Base-by-base conservation (phyloP, 352 stramenopile species). In the Paralagenidium karlingii region DNA sequence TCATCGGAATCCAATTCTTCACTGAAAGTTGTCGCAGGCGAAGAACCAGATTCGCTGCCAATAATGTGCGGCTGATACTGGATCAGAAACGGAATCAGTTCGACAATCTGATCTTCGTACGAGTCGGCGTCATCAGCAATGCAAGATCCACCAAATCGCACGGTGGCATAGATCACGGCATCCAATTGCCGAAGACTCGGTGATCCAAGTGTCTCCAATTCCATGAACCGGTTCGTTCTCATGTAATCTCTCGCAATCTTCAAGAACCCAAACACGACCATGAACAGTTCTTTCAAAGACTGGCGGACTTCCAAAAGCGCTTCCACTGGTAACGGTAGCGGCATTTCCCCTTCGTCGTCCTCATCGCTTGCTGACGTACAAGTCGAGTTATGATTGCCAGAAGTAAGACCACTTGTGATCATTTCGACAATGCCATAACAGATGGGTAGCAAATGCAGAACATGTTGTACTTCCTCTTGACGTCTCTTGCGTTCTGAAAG, bases 61-160 rank as follows among this genome's bases (percentile, higher is more conserved):
- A 41, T 44, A 18, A 53, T 13, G 16, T 77, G 48, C 10, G 71
- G 62, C 19, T 63, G 67, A 51, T 84, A 92, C 45, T 67, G 80
- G 11, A 92, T 64, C 38, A 92, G 68, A 38, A 89, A 92, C 10
- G 78, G 75, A 16, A 88, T 38, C 22, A 89, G 31, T 15, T 81
- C 60, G 36, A 89, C 61, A 18, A 82, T 55, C 27, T 86, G 48
- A 29, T 79, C 58, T 16, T 73, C 60, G 40, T 62, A 70, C 9
- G 73, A 68, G 45, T 92, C 78, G 8, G 74, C 79, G 39, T 89
- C 74, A 53, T 92, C 75, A 11, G 78, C 78, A 12, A 92, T 71
- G 75, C 78, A 92, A 2, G 78, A 69, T 22, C 73, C 70, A 21
- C 82, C 59, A 24, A 92, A 49, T 12, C 78, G 78, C 8, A 89